Base-by-base conservation (phyloP, 805 yeast genomes). In the Zygoascus biomembranicola region DNA sequence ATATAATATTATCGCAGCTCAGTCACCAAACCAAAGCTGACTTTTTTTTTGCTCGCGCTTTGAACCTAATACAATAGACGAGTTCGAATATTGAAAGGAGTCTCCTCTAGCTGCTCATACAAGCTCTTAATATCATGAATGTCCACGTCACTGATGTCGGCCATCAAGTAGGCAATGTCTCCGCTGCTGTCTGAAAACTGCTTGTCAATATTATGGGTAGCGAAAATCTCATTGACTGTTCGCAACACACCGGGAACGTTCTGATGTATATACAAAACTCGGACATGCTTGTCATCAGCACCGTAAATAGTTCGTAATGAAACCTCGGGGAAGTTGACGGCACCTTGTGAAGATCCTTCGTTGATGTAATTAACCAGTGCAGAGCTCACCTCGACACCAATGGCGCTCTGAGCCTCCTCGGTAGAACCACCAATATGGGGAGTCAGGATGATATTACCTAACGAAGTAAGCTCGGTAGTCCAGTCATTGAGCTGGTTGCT, bases 391-490 rank as follows among this genome's bases (percentile, higher is more conserved):
- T 94, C 99, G 57, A 92, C 77, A 74, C 99, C 99, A 67, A 94
- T 94, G 43, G 98, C 96, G 53, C 87, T 79, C 78, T 94, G 99
- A 41, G 99, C 99, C 77, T 94, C 99, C 73, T 92, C 98, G 48
- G 99, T 94, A 50, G 97, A 90, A 61, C 99, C 99, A 74, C 99
- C 99, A 63, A 94, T 94, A 69, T 94, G 99, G 35, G 99, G 99
- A 52, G 98, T 85, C 66, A 94, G 78, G 60, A 94, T 90, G 57
- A 92, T 82, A 73, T 94, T 94, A 74, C 90, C 82, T 69, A 90
- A 78, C 10, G 86, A 74, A 62, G 82, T 78, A 63, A 94, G 79
- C 68, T 90, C 97, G 35, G 87, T 76, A 58, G 87, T 79, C 90
- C 96, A 94, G 43, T 74, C 62, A 73, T 92, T 92, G 68, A 94